These are phyloP conservation scores for Ottelia alismoides DNA, from an alignment of 106 monocot species.

Conservation along the genomic window DNA sequence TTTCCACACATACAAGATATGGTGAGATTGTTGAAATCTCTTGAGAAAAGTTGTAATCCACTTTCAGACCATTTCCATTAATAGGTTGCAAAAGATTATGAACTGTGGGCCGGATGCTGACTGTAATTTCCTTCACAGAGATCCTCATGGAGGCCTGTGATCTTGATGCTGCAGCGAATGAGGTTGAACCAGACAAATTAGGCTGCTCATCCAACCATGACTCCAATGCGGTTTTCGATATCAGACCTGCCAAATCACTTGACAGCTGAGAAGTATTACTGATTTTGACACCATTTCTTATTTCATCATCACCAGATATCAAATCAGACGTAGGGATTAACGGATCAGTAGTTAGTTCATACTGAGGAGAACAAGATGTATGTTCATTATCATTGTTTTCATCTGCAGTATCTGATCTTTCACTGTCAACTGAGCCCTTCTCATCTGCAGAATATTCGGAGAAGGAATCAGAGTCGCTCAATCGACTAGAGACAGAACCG, in stretches of 20 bases:
- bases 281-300: conserved; percentile 6
- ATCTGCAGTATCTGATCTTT: conserved; percentile 10
- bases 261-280: conserved; percentile 14
- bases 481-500: conserved; percentile 9
- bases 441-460: conserved; percentile 54
- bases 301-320: conserved; percentile 14
- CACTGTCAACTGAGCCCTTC: conserved; percentile 30
- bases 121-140: conserved; percentile 58
- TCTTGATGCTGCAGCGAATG: conserved; percentile 20
- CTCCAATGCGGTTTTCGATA: conserved; percentile 71
- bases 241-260: conserved; percentile 54
- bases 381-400: conserved; percentile 14
- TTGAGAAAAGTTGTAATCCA: conserved; percentile 59
- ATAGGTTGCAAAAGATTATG: conserved; percentile 54
- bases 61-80: conserved; percentile 54
- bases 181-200: conserved; percentile 7
- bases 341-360: conserved; percentile 11
- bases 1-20: conserved; percentile 44
- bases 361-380: conserved; percentile 7
- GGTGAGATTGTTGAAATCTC: conserved; percentile 51
- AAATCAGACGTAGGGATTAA: conserved; percentile 33
- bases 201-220: conserved; percentile 81
- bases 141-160: conserved; percentile 39
- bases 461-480: conserved; percentile 20
- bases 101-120: conserved; percentile 34